Conservation (phyloP, 1,284 basidiomycete genomes). For the Papiliotrema flavescens region DNA sequence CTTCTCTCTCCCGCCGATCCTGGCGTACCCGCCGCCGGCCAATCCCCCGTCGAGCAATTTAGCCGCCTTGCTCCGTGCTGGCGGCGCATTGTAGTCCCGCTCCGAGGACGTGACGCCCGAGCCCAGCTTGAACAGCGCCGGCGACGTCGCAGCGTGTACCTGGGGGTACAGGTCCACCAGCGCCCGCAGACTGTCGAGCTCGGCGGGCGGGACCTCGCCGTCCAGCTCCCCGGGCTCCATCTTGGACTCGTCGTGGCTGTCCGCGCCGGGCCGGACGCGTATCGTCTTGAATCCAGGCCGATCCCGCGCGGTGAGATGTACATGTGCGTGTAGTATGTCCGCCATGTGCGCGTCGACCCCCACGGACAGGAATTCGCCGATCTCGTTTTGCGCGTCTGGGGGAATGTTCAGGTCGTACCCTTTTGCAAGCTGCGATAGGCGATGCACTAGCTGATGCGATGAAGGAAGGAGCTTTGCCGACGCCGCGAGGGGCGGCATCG, state of each 20-base stretch:
- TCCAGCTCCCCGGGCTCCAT: background rate
- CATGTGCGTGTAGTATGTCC: conserved; percentile 34
- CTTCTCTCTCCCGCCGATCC: background rate
- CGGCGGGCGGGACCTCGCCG: conserved; percentile 23
- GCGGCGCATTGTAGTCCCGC: conserved; percentile 10
- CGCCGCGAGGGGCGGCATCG: conserved; percentile 25
- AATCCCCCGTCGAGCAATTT: background rate
- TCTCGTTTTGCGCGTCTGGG: conserved; percentile 22
- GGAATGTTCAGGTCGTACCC: conserved; percentile 27
- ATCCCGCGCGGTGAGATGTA: conserved; percentile 34
- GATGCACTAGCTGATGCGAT: conserved; percentile 30
- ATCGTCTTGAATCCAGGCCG: conserved; percentile 34
- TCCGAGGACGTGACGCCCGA: conserved; percentile 31
- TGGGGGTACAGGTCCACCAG: conserved; percentile 37
- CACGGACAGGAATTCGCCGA: conserved; percentile 46
- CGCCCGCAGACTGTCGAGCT: conserved; percentile 29
- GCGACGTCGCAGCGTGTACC: conserved; percentile 38
- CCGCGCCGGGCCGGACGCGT: conserved; percentile 15
- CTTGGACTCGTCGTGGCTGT: background rate
- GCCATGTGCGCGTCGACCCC: conserved; percentile 40
- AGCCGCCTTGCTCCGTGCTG: background rate
- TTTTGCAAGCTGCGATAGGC: conserved; percentile 33
- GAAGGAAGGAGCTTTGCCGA: conserved; percentile 30
- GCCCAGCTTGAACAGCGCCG: conserved; percentile 38
- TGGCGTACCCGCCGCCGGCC: no score